These are phyloP conservation scores for Citrullus mucosospermus DNA, from an alignment of 306 rosid genomes.

Conservation along the genomic window DNA sequence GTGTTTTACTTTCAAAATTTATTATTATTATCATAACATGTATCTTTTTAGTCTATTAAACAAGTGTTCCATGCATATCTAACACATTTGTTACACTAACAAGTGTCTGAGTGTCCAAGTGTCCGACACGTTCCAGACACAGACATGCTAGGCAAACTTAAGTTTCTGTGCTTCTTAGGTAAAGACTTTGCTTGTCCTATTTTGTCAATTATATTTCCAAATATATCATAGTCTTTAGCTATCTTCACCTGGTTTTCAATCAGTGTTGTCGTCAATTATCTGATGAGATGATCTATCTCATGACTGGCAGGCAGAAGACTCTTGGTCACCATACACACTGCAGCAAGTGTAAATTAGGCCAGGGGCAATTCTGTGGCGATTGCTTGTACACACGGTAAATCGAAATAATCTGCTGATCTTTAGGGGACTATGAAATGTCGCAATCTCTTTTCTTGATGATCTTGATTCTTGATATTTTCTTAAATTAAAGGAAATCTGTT, in stretches of 20 bases:
- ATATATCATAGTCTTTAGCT: neutral
- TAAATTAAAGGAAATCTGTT: neutral
- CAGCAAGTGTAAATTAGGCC: constrained; percentile 46
- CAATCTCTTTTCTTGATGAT: neutral
- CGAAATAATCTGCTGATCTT: constrained; percentile 1
- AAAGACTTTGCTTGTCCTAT: neutral
- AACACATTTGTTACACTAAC: too few relatives aligned
- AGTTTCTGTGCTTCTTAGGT: too few relatives aligned
- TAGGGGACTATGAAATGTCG: neutral
- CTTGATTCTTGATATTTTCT: neutral
- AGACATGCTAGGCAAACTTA: too few relatives aligned
- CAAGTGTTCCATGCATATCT: too few relatives aligned
- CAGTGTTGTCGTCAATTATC: neutral
- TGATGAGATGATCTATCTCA: neutral
- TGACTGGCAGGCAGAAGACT: constrained; percentile 55
- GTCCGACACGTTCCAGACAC: too few relatives aligned
- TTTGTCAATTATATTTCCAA: neutral
- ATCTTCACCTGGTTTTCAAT: neutral
- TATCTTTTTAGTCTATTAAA: too few relatives aligned
- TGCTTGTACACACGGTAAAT: constrained; percentile 70
- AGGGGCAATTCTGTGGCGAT: constrained; percentile 68
- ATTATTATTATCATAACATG: too few relatives aligned
- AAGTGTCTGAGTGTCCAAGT: too few relatives aligned
- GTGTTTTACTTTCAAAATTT: too few relatives aligned
- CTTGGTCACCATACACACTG: constrained; percentile 38